phyloP scores from a whole-genome alignment of 2,329 filamentous ascomycete genomes.

The Teratosphaeriaceae sp. region DNA sequence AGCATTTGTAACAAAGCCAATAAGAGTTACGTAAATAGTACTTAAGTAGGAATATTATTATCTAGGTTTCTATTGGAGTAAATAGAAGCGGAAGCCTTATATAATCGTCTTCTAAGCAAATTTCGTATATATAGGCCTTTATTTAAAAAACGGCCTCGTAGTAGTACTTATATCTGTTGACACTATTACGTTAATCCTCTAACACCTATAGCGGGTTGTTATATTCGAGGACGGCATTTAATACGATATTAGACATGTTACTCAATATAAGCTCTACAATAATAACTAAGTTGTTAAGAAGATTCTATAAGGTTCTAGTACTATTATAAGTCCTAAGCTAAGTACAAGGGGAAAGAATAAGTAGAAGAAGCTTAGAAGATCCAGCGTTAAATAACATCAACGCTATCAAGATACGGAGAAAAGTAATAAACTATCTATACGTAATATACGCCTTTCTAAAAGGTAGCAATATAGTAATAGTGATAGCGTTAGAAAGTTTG shows the following conservation, averaged over 20 bases:
- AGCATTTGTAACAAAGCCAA: too few species aligned
- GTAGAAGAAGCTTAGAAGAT: not conserved
- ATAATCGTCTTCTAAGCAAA: too few species aligned
- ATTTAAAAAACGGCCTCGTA: too few species aligned
- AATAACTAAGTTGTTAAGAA: not conserved
- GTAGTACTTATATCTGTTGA: too few species aligned
- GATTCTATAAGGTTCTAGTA: slow-evolving; percentile 1
- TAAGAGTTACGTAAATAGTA: too few species aligned
- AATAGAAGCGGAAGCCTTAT: too few species aligned
- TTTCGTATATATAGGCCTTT: too few species aligned
- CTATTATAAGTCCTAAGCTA: not conserved
- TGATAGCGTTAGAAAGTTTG: not conserved
- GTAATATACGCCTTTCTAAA: not conserved
- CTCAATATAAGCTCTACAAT: not conserved
- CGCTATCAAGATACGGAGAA: not conserved
- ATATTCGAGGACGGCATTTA: not conserved
- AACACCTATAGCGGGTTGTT: not conserved
- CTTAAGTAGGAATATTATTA: too few species aligned
- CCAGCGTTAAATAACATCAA: not conserved
- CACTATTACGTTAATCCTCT: too few species aligned
- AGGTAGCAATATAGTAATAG: not conserved
- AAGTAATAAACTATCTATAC: not conserved
- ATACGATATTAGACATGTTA: not conserved
- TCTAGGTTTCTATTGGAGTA: too few species aligned
- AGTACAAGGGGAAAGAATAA: not conserved